Base-by-base conservation (phyloP, 257 asterid genomes). In the Ocimum tenuiflorum region DNA sequence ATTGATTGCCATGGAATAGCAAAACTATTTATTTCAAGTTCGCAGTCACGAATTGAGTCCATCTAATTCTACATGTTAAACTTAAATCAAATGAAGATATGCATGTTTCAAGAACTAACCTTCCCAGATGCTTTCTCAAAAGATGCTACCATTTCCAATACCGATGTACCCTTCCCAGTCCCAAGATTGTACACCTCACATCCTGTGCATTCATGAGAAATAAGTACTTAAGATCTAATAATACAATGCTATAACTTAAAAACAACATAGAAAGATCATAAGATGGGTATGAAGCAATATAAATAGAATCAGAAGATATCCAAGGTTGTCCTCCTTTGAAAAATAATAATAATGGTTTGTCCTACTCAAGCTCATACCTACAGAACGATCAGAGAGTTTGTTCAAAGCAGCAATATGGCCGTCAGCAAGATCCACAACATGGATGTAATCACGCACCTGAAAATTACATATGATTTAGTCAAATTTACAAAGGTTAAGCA, bases 151-250 rank as follows among this genome's bases (percentile, higher is more conserved):
- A 94, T 94, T 85, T 94, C 99, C 85, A 94, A 65, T 14, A 94
- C 99, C n/a, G 99, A 90, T 12, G 95, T 88, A 60, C 99, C 99
- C 74, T 85, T 88, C 77, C 99, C 99, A 14, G 99, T 90, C 60
- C 97, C 99, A 78, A 94, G 83, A 77, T 94, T 94, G 83, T 86
- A 94, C 65, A 94, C 97, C 82, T 94, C 97, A 67, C 99, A 90
- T 42, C 99, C 97, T 94, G 80, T 72, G 60, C 3, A 27, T 0
- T 3, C 60, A 43, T 58, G 9, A 47, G 65, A 39, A 38, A 47
- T 29, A 29, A 12, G 31, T 23, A 24, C 1, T 24, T 20, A 35
- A 63, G n/a, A 15, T 13, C 69, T 61, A 51, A 3, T 60, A 29
- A 43, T 23, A 24, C 27, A 67, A 22, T n/a, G 64, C 45, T 7